phyloP scores from a whole-genome alignment of 2,329 filamentous ascomycete species.

The Knoxdaviesia proteae region DNA sequence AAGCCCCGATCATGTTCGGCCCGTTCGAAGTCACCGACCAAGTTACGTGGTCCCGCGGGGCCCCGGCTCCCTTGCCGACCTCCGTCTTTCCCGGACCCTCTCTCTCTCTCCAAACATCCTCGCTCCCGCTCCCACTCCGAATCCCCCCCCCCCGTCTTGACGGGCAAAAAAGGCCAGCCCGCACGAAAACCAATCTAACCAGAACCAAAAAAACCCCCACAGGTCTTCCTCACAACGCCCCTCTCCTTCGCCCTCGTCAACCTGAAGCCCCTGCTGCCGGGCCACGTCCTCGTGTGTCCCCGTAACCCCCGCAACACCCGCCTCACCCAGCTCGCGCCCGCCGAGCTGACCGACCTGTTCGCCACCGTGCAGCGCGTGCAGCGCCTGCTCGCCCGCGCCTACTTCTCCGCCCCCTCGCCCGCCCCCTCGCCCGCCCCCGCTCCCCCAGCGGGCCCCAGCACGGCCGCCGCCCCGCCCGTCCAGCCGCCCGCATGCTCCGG shows the following conservation, averaged over 20 bases:
- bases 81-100: background rate
- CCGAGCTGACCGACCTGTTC: slow-evolving; percentile 68
- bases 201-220: background rate
- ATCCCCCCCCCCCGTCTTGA: background rate
- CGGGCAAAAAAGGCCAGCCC: slow-evolving; percentile 1
- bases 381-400: slow-evolving; percentile 43
- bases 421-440: background rate
- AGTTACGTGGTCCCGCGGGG: slow-evolving; percentile 18
- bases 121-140: background rate
- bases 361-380: slow-evolving; percentile 67
- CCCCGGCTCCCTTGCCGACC: background rate
- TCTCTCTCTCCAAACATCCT: background rate
- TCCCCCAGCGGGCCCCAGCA: background rate
- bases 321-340: slow-evolving; percentile 49
- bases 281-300: slow-evolving; percentile 82
- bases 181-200: background rate
- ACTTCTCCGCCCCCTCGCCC: slow-evolving; percentile 18
- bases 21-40: slow-evolving; percentile 57
- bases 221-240: slow-evolving; percentile 75
- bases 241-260: slow-evolving; percentile 82
- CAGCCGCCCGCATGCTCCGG: too few relatives aligned
- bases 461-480: slow-evolving; percentile 11
- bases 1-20: slow-evolving; percentile 41
- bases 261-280: slow-evolving; percentile 80
- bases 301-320: slow-evolving; percentile 40